phyloP scores from a whole-genome alignment of 495 filamentous ascomycete species.

The Trichoderma asperelloides region DNA sequence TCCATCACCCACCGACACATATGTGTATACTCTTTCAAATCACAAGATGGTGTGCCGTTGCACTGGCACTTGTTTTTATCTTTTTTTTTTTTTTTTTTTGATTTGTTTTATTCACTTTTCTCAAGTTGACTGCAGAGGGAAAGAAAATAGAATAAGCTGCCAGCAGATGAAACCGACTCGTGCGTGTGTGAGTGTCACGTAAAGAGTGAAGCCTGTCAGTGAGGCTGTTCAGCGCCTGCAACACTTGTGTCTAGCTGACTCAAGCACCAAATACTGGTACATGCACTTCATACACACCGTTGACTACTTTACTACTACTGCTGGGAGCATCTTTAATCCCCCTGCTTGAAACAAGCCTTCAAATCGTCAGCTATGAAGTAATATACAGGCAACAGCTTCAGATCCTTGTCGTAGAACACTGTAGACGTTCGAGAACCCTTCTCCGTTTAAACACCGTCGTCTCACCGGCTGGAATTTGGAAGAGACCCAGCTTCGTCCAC shows the following conservation, averaged over 20 bases:
- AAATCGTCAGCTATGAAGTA: too few relatives aligned
- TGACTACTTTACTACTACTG: neutral
- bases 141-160: neutral
- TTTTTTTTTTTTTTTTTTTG: neutral
- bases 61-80: neutral
- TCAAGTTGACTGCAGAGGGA: neutral
- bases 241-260: neutral
- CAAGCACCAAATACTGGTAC: neutral
- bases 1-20: too few relatives aligned
- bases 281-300: neutral
- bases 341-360: too few relatives aligned
- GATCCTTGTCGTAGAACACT: neutral
- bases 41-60: constrained; percentile 5
- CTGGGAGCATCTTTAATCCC: too few relatives aligned
- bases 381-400: too few relatives aligned
- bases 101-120: neutral
- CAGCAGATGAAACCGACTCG: constrained; percentile 1
- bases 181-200: constrained; percentile 1
- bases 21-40: neutral
- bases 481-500: neutral
- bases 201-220: neutral
- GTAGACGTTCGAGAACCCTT: neutral
- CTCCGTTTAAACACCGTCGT: neutral
- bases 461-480: neutral
- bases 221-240: neutral